Percentiles rank a stretch among this genome's conserved stretches.
Conservation (phyloP, 257 asterid genomes). For the Fraxinus anomala region DNA sequence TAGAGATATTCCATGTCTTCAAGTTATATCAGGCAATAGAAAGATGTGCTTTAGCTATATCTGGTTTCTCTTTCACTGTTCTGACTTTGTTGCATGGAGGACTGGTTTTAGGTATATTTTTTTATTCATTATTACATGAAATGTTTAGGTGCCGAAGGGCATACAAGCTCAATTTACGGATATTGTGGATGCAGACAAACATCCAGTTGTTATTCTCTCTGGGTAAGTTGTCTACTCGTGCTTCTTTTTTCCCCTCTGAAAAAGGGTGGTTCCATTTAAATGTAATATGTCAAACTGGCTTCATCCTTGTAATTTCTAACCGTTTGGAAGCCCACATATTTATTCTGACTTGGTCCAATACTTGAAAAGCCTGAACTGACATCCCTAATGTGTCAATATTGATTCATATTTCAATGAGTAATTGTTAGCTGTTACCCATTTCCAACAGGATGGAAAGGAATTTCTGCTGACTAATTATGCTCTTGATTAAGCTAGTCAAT, state of each 20-base stretch:
- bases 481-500: neutral
- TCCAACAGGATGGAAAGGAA: neutral
- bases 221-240: conserved; percentile 50
- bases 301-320: neutral
- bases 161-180: conserved; percentile 58
- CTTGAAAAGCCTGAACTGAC: conserved; percentile 17
- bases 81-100: conserved; percentile 15
- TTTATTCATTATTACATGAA: conserved; percentile 17
- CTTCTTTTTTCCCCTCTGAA: neutral
- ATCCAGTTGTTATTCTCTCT: conserved; percentile 81
- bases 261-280: neutral
- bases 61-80: conserved; percentile 22
- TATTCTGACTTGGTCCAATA: conserved; percentile 1
- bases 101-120: conserved; percentile 18
- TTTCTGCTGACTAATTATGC: neutral
- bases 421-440: neutral
- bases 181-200: conserved; percentile 67
- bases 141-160: conserved; percentile 72
- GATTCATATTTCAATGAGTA: neutral
- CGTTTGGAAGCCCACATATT: neutral
- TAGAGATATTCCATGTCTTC: neutral
- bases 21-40: conserved; percentile 3
- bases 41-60: neutral
- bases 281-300: conserved; percentile 21
- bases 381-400: neutral